A percentile compares a stretch with the other conserved stretches of the same genome.
Evolutionary conservation across 2,329 filamentous ascomycete species (phyloP).

Genomic region (Phialophora verrucosa): DNA sequence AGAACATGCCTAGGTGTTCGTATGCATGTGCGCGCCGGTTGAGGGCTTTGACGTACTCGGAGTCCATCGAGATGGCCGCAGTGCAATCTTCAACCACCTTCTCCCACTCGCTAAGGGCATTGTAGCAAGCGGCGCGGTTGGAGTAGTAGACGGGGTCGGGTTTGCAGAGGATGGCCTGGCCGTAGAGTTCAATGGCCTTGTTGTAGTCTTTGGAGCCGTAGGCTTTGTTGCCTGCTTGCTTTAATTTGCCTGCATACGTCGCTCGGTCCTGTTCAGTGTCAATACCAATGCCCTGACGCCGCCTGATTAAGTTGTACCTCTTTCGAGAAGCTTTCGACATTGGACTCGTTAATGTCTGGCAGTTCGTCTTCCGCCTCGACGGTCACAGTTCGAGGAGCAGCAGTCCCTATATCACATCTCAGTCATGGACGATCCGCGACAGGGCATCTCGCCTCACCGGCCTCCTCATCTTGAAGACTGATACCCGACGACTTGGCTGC

Average conservation of each 20-base stretch:
- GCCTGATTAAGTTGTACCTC: slow-evolving; percentile 47
- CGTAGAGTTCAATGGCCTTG: slow-evolving; percentile 91
- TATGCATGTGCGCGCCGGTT: slow-evolving; percentile 97
- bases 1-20: slow-evolving; percentile 88
- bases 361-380: slow-evolving; percentile 65
- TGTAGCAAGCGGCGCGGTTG: slow-evolving; percentile 97
- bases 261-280: slow-evolving; percentile 69
- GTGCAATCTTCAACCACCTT: slow-evolving; percentile 97
- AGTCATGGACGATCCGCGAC: neutral
- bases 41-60: slow-evolving; percentile 95
- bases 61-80: slow-evolving; percentile 89
- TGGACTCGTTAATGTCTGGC: slow-evolving; percentile 65
- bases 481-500: slow-evolving; percentile 50
- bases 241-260: slow-evolving; percentile 86
- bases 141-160: slow-evolving; percentile 98
- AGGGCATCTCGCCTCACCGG: slow-evolving; percentile 39
- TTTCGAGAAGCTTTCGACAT: slow-evolving; percentile 52
- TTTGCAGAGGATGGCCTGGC: slow-evolving; percentile 94
- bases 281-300: slow-evolving; percentile 1
- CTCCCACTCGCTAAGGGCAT: slow-evolving; percentile 89
- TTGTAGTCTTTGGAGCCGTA: slow-evolving; percentile 95
- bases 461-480: slow-evolving; percentile 43
- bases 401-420: slow-evolving; percentile 23
- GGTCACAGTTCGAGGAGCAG: slow-evolving; percentile 34
- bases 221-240: slow-evolving; percentile 94